Evolutionary conservation across 2,329 filamentous ascomycete genomes (phyloP).

Genomic region (Fusarium liriodendri): DNA sequence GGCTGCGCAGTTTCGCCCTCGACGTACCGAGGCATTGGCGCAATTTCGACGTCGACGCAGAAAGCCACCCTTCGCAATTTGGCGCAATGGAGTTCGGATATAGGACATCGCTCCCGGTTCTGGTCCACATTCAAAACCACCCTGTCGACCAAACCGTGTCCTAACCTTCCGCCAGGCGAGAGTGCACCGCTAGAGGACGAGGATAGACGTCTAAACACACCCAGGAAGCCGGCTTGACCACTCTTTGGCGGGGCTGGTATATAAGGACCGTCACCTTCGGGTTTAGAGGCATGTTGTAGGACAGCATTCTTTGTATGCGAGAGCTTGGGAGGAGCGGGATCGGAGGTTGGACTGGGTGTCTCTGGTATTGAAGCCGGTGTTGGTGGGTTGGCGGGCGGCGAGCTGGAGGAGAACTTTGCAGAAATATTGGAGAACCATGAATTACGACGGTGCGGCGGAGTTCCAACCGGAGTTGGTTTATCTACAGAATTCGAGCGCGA

Average conservation of each 20-base stretch:
- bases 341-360: conserved; percentile 44
- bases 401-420: conserved; percentile 80
- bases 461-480: conserved; percentile 44
- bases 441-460: conserved; percentile 67
- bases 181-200: conserved; percentile 64
- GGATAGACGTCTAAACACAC: conserved; percentile 84
- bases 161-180: conserved; percentile 43
- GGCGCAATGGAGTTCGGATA: conserved; percentile 81
- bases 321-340: conserved; percentile 61
- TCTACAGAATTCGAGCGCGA: conserved; percentile 53
- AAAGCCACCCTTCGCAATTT: conserved; percentile 92
- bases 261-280: conserved; percentile 73
- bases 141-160: conserved; percentile 81
- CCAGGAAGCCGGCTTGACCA: conserved; percentile 78
- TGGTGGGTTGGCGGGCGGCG: conserved; percentile 46
- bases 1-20: conserved; percentile 63
- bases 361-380: conserved; percentile 46
- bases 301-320: conserved; percentile 68
- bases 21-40: conserved; percentile 82
- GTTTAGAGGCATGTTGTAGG: conserved; percentile 65
- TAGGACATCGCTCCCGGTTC: conserved; percentile 80
- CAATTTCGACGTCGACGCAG: conserved; percentile 97
- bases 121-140: conserved; percentile 87
- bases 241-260: conserved; percentile 79
- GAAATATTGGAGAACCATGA: conserved; percentile 97